phyloP scores from a whole-genome alignment of 768 basidiomycete genomes.

The Lactarius deliciosus region DNA sequence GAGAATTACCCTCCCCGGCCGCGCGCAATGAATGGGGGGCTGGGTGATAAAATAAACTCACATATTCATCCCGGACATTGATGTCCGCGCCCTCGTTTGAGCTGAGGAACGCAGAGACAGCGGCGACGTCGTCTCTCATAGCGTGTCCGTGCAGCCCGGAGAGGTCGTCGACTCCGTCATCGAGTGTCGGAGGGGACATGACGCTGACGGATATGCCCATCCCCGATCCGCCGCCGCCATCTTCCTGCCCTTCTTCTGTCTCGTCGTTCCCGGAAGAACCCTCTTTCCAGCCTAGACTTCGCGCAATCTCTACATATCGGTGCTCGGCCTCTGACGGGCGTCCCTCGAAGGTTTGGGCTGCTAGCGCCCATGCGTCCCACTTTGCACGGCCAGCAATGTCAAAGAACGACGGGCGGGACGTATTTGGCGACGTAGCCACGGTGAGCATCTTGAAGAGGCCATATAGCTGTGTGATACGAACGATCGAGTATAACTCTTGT shows the following conservation, averaged over 20 bases:
- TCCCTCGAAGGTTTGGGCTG: slow-evolving; percentile 49
- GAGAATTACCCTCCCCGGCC: not conserved
- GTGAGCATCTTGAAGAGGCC: slow-evolving; percentile 80
- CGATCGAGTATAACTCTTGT: slow-evolving; percentile 18
- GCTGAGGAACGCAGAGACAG: slow-evolving; percentile 45
- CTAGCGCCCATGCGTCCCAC: slow-evolving; percentile 78
- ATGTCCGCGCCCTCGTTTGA: slow-evolving; percentile 47
- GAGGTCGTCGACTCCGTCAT: slow-evolving; percentile 34
- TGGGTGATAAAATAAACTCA: slow-evolving; percentile 40
- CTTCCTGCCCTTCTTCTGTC: slow-evolving; percentile 27
- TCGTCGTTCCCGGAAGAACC: slow-evolving; percentile 33
- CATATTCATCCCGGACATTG: slow-evolving; percentile 70
- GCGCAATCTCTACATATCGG: slow-evolving; percentile 69
- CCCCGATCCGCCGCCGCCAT: slow-evolving; percentile 38
- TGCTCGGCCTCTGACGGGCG: slow-evolving; percentile 50
- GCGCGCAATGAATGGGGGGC: slow-evolving; percentile 3
- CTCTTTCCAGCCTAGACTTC: slow-evolving; percentile 65
- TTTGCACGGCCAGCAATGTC: slow-evolving; percentile 80
- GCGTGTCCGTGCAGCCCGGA: slow-evolving; percentile 59
- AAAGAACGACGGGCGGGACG: slow-evolving; percentile 68
- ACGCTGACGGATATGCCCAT: slow-evolving; percentile 67
- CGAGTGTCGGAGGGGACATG: slow-evolving; percentile 43
- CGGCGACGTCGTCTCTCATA: slow-evolving; percentile 51
- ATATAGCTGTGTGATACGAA: slow-evolving; percentile 57
- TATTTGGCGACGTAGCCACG: slow-evolving; percentile 52